Base-by-base conservation (phyloP, 2,329 filamentous ascomycete genomes). In the Pyrenophora teres region DNA sequence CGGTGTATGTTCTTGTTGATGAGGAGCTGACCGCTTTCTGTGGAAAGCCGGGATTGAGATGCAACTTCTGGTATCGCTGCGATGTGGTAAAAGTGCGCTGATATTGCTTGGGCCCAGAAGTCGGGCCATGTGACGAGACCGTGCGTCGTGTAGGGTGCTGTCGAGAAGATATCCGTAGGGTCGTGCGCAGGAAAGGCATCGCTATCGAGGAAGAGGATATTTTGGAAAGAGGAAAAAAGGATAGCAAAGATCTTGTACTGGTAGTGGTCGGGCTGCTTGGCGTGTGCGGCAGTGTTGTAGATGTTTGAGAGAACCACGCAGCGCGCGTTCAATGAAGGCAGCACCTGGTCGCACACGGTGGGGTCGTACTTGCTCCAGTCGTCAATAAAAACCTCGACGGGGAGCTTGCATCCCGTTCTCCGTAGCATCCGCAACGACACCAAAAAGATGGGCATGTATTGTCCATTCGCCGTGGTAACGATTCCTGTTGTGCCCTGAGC, bases 121-220 rank as follows among this genome's bases (percentile, higher is more conserved):
- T 85, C 83, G 13, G 83, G 82, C 81, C 81, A 86, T 13, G 79
- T 77, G 13, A 86, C 74, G 45, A 85, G 69, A 12, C 83, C 83
- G 1, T 75, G 76, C 2, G 78, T 78, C 5, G 59, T 73, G 65
- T 80, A 85, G 0, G 81, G 80, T 32, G 81, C 77, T 1, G 74
- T 70, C n/a, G 76, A 68, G 57, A 86, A 81, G 12, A 85, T 67
- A 3, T 67, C 53, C 19, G 72, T 71, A 0, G 78, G 78, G 44
- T 79, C 72, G 38, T 75, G 71, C 19, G 78, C 65, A 10, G 82
- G 81, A 60, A 84, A 83, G 54, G 76, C 77, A 60, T 85, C 82
- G 48, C 80, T 80, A 60, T 86, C 83, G 62, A 86, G 78, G 68
- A 83, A 84, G 15, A 86, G 73, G 9, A 83, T 76, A 46, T 84